A percentile compares a stretch with the other conserved stretches of the same genome.
phyloP scores from a whole-genome alignment of 2,329 filamentous ascomycete genomes.

The Aureobasidium sp. region DNA sequence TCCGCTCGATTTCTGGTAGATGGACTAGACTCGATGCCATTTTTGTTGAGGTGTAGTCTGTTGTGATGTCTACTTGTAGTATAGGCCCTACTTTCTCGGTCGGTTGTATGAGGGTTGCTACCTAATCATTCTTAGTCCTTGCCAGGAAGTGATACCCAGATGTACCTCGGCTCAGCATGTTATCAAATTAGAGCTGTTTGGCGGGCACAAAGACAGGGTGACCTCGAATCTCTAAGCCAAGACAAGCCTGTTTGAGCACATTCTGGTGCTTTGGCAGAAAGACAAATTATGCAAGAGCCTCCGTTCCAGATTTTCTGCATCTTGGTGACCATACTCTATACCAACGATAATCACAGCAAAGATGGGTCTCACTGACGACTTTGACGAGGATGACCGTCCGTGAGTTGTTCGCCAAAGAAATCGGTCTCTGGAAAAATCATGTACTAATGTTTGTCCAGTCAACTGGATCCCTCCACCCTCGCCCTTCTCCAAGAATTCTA shows the following conservation, averaged over 20 bases:
- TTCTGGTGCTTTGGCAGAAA: background rate
- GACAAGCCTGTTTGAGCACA: background rate
- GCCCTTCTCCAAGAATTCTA: slow-evolving; percentile 69
- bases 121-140: background rate
- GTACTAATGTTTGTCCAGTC: slow-evolving; percentile 33
- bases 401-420: background rate
- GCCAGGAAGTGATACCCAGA: background rate
- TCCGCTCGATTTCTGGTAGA: slow-evolving; percentile 66
- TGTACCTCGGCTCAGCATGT: background rate
- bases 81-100: background rate
- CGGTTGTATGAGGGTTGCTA: background rate
- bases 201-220: background rate
- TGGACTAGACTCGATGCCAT: slow-evolving; percentile 42
- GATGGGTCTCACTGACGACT: slow-evolving; percentile 8
- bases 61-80: background rate
- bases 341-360: background rate
- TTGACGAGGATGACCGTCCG: slow-evolving; percentile 19
- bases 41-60: background rate
- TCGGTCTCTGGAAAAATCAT: background rate
- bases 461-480: slow-evolving; percentile 60
- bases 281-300: background rate
- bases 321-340: background rate
- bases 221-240: background rate
- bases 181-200: background rate
- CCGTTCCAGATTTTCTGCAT: background rate